These are phyloP conservation scores for Mycosarcoma mackinlayi DNA, from an alignment of 1,284 basidiomycete species.

Conservation along the genomic window DNA sequence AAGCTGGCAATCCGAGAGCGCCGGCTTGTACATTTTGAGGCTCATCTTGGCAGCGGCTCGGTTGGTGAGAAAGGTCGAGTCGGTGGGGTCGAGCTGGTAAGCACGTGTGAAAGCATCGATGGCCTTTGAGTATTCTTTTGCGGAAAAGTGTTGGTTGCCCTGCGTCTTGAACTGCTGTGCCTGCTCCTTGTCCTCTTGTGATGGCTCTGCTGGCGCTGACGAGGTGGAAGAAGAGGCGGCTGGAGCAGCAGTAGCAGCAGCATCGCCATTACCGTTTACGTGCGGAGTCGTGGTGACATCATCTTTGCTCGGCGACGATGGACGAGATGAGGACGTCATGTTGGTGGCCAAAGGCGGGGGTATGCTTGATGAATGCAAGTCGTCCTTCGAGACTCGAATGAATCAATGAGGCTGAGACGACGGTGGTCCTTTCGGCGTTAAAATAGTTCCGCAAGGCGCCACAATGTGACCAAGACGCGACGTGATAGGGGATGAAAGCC, in stretches of 20 bases:
- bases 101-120: constrained; percentile 61
- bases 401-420: neutral
- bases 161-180: constrained; percentile 63
- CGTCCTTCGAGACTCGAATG: neutral
- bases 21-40: constrained; percentile 78
- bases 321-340: constrained; percentile 24
- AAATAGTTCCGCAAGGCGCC: no score
- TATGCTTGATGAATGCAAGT: no score
- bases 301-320: constrained; percentile 14
- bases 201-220: constrained; percentile 9
- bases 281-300: neutral
- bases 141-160: constrained; percentile 64
- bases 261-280: constrained; percentile 1
- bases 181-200: constrained; percentile 23
- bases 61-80: constrained; percentile 83
- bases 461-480: no score
- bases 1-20: constrained; percentile 81
- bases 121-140: constrained; percentile 62
- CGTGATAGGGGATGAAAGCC: no score
- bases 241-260: neutral
- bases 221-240: no score
- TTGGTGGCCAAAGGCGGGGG: no score
- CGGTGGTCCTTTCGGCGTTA: no score
- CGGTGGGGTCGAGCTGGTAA: constrained; percentile 74
- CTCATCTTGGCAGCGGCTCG: constrained; percentile 87